Evolutionary conservation across 2,329 filamentous ascomycete genomes (phyloP).

Genomic region (Epichloe brachyelytri): DNA sequence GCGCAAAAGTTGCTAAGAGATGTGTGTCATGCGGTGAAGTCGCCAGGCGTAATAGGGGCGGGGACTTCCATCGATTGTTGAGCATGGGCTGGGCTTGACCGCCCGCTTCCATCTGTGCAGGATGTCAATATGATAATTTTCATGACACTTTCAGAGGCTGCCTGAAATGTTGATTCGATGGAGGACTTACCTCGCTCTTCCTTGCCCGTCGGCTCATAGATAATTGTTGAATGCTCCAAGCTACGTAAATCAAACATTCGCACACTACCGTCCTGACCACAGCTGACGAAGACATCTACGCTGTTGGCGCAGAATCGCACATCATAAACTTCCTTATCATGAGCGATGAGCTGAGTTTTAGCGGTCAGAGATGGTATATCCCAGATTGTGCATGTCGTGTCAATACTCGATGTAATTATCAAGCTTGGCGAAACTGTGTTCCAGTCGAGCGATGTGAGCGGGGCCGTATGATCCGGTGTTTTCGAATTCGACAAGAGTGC

Average conservation of each 20-base stretch:
- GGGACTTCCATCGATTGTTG: conserved; percentile 69
- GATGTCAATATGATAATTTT: conserved; percentile 9
- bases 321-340: conserved; percentile 98
- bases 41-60: conserved; percentile 66
- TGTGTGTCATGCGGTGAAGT: conserved; percentile 94
- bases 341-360: conserved; percentile 95
- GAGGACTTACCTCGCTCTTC: conserved; percentile 49
- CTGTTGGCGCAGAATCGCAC: conserved; percentile 96
- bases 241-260: conserved; percentile 97
- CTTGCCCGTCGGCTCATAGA: conserved; percentile 93
- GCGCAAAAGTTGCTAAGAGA: conserved; percentile 90
- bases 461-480: conserved; percentile 93
- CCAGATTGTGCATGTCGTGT: conserved; percentile 99
- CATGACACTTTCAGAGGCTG: neutral
- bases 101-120: conserved; percentile 36
- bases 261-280: conserved; percentile 92
- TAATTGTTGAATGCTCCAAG: conserved; percentile 95
- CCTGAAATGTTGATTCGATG: neutral
- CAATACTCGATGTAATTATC: conserved; percentile 97
- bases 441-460: conserved; percentile 93
- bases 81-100: conserved; percentile 61
- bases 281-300: conserved; percentile 97
- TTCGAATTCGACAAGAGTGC: conserved; percentile 95
- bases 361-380: conserved; percentile 95
- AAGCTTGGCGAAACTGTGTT: conserved; percentile 93